Base-by-base conservation (phyloP, 2,329 filamentous ascomycete genomes). In the Nothophaeocryptopus gaeumannii region DNA sequence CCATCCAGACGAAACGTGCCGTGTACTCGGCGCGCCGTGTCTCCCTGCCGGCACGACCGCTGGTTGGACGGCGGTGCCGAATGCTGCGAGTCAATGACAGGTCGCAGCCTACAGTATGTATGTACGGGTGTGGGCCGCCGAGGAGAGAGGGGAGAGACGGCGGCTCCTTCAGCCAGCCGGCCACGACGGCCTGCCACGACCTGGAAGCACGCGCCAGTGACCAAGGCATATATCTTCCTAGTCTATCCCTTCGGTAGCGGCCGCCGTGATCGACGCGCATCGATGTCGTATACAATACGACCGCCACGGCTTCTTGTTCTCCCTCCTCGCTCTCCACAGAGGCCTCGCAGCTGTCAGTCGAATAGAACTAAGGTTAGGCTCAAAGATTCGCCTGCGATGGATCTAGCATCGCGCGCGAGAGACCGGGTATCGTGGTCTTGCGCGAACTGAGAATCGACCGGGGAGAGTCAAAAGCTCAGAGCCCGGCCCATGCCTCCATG, bases 361-460 rank as follows among this genome's bases (percentile, higher is more conserved):
- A 16, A 46, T 57, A n/a, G n/a, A n/a, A n/a, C n/a, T n/a, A 55
- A 57, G 52, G 54, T 55, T 55, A 43, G 48, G 41, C 51, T 50
- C 34, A 40, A 40, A 37, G 42, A 47, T 50, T 47, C 41, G 51
- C 43, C 47, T 45, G 49, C 38, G 45, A 48, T 44, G 39, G 39
- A 31, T 26, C 33, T 47, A 39, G 47, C 26, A 42, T 47, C 31
- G 52, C 44, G 48, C 45, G 39, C 40, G 31, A 30, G 12, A 41
- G 36, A 36, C 43, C 29, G 45, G 50, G 51, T 34, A 49, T 48
- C 50, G 50, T 53, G 50, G 53, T 39, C 34, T 42, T 41, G 20
- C 39, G 45, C 45, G 35, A 49, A 39, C 42, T 20, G 32, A 15
- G 20, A 26, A 26, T 26, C 4, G 20, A 26, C 20, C 20, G 20